Evolutionary conservation across 768 basidiomycete species (phyloP).

Genomic region (Dendrothele bispora): DNA sequence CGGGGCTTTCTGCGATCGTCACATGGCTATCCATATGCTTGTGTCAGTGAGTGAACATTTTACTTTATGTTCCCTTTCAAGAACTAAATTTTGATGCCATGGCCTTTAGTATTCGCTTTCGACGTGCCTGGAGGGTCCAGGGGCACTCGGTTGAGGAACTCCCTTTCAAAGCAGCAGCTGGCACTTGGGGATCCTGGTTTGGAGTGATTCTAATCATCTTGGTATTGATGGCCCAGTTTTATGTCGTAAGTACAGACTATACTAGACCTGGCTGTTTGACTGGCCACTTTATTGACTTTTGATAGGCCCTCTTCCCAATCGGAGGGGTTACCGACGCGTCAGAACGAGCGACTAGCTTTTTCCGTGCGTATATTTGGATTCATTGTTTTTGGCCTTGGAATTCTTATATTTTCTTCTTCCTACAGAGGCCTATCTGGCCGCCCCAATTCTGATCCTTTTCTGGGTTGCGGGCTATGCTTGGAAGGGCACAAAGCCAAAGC

Average conservation of each 20-base stretch:
- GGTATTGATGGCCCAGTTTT: conserved; percentile 47
- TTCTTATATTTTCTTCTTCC: too few species aligned
- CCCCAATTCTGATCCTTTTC: conserved; percentile 40
- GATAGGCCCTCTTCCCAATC: conserved; percentile 40
- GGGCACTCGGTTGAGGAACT: conserved; percentile 45
- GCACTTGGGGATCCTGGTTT: conserved; percentile 44
- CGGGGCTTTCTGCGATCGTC: conserved; percentile 45
- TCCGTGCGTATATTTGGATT: conserved; percentile 29
- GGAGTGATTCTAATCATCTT: conserved; percentile 39
- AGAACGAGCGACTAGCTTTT: conserved; percentile 33
- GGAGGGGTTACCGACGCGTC: conserved; percentile 29
- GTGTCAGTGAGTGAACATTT: too few species aligned
- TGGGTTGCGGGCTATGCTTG: conserved; percentile 36
- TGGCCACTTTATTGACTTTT: background rate
- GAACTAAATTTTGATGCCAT: too few species aligned
- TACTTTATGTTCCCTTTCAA: too few species aligned
- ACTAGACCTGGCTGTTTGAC: background rate
- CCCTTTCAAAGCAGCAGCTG: conserved; percentile 41
- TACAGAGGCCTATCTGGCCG: conserved; percentile 37
- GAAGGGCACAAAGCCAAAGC: conserved; percentile 40
- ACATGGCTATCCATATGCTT: conserved; percentile 44
- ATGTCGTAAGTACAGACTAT: conserved; percentile 27
- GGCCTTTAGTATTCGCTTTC: conserved; percentile 39
- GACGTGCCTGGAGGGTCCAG: conserved; percentile 39
- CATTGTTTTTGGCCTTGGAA: too few species aligned